Evolutionary conservation across 2,329 filamentous ascomycete genomes (phyloP).

Genomic region (Plenodomus biglobosus): DNA sequence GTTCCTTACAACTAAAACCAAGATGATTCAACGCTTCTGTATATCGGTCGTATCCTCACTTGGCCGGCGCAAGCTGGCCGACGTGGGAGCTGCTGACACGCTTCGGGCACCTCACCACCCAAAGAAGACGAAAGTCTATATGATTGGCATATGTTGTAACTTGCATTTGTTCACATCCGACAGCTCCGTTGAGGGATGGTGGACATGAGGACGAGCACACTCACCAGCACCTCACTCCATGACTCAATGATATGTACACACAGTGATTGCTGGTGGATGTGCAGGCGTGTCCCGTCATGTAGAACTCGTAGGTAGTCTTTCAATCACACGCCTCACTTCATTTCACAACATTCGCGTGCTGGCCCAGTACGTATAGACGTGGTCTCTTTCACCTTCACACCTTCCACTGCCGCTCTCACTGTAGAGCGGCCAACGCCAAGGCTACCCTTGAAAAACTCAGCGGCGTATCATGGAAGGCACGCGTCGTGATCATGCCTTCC

Average conservation of each 20-base stretch:
- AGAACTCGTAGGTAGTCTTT: not conserved
- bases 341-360: not conserved
- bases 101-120: constrained; percentile 52
- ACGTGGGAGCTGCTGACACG: constrained; percentile 54
- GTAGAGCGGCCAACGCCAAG: not conserved
- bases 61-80: constrained; percentile 50
- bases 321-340: not conserved
- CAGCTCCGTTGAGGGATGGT: not conserved
- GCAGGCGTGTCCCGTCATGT: not conserved
- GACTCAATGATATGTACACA: not conserved
- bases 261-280: not conserved
- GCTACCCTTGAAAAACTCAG: not conserved
- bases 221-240: not conserved
- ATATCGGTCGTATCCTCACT: constrained; percentile 58
- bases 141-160: constrained; percentile 49
- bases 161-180: not conserved
- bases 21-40: constrained; percentile 69
- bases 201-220: not conserved
- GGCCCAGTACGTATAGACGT: no score
- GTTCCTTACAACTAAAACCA: constrained; percentile 75
- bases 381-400: not conserved
- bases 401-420: not conserved
- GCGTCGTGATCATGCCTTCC: not conserved
- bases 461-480: not conserved
- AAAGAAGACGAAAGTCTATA: constrained; percentile 49